phyloP scores from a whole-genome alignment of 208 protist species.

The Wallacemonas rigidus region DNA sequence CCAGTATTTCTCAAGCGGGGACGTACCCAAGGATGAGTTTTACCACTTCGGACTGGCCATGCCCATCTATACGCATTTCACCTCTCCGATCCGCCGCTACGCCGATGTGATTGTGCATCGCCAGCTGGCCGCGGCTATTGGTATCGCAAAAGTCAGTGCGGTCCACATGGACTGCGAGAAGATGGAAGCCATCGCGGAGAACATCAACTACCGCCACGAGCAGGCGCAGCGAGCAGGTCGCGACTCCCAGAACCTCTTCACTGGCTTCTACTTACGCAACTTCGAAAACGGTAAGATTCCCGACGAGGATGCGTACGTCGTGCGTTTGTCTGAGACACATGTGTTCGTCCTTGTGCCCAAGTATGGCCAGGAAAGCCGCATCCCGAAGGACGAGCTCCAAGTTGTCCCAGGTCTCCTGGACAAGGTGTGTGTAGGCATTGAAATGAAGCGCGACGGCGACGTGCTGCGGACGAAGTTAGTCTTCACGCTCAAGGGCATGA shows the following conservation, averaged over 20 bases:
- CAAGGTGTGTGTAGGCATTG: slow-evolving; percentile 78
- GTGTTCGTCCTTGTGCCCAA: slow-evolving; percentile 89
- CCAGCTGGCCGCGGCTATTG: slow-evolving; percentile 84
- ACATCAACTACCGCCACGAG: slow-evolving; percentile 93
- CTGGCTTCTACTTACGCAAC: slow-evolving; percentile 88
- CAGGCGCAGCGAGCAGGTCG: slow-evolving; percentile 91
- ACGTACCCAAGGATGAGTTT: slow-evolving; percentile 82
- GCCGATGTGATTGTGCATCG: slow-evolving; percentile 95
- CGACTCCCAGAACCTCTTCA: slow-evolving; percentile 92
- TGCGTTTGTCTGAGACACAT: slow-evolving; percentile 78
- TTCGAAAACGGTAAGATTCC: slow-evolving; percentile 72
- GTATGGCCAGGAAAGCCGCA: slow-evolving; percentile 88
- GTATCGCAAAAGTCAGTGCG: slow-evolving; percentile 57
- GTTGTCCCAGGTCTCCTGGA: slow-evolving; percentile 74
- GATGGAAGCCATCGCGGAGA: slow-evolving; percentile 77
- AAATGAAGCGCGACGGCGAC: slow-evolving; percentile 71
- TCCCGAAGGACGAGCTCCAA: slow-evolving; percentile 67
- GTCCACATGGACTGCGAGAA: slow-evolving; percentile 63
- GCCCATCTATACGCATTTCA: slow-evolving; percentile 96
- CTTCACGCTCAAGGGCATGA: slow-evolving; percentile 70
- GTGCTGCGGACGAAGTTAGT: slow-evolving; percentile 76
- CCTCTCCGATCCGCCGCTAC: slow-evolving; percentile 95
- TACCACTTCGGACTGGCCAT: slow-evolving; percentile 94
- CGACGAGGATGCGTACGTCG: slow-evolving; percentile 86
- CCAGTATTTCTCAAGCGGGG: slow-evolving; percentile 91